phyloP scores from a whole-genome alignment of 805 yeast species.

The Pichia manshurica region DNA sequence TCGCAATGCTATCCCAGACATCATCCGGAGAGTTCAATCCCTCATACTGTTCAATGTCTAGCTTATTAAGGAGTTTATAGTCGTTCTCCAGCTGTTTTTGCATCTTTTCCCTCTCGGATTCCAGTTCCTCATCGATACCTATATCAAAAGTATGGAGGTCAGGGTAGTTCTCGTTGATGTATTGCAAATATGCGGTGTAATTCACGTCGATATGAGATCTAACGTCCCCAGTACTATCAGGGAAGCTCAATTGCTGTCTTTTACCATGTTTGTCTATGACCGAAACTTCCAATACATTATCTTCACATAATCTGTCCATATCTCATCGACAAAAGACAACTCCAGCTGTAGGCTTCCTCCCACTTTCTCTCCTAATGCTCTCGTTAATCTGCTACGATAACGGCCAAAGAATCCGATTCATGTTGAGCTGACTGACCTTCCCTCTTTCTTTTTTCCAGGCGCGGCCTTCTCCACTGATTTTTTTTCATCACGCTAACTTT shows the following conservation, averaged over 20 bases:
- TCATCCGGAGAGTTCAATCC: constrained; percentile 8
- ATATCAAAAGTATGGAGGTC: background rate
- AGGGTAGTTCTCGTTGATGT: constrained; percentile 4
- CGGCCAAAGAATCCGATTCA: too few species aligned
- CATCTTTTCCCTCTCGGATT: background rate
- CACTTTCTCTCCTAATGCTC: too few species aligned
- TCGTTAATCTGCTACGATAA: too few species aligned
- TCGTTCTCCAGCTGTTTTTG: background rate
- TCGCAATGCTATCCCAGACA: constrained; percentile 10
- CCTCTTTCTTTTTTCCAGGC: too few species aligned
- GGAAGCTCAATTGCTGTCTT: background rate
- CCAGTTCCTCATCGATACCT: background rate
- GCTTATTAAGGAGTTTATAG: constrained; percentile 5
- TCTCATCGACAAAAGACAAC: too few species aligned
- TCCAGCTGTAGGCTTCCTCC: too few species aligned
- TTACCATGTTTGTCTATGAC: background rate
- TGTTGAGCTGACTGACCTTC: too few species aligned
- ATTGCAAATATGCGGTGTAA: background rate
- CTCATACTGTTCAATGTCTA: constrained; percentile 6
- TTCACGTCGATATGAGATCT: background rate
- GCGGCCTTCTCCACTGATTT: too few species aligned
- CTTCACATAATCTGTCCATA: too few species aligned
- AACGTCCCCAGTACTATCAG: background rate
- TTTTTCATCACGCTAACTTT: too few species aligned
- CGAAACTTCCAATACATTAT: background rate